Evolutionary conservation across 805 yeast species (phyloP), one percentile per base, ranked within the genome.

Genomic region (Hyphopichia homilentoma): DNA sequence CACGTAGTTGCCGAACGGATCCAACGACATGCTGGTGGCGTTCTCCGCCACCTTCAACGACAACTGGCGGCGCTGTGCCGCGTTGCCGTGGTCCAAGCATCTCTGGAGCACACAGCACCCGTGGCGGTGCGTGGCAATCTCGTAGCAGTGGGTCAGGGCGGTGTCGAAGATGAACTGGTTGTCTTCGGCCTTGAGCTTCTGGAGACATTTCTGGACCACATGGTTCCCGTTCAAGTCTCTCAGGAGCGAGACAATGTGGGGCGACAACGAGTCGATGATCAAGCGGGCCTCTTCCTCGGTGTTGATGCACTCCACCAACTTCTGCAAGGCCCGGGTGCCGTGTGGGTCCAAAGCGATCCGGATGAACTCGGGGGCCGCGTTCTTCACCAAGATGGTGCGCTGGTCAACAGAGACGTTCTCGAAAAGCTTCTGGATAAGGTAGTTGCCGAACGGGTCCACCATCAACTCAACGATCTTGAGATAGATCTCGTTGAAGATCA

Each of bases 401-500:
- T 90, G 94, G 39, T 73, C 81, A 23, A 70, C 68, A 22, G 72
- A 65, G 16, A 88, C 82, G 43, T 79, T 75, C 53, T 89, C 97
- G 43, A 93, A 69, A 35, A 93, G 61, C 57, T 90, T 93, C 60
- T 93, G 98, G 44, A 94, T 77, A 50, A 93, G 67, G 50, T 93
- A 93, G 57, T 93, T 93, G n/a, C 98, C 98, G 65, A 93, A 93
- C 5, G 97, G 96, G 57, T 89, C 96, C 19, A 75, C 75, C 97
- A 93, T 90, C 41, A 93, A 68, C 54, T 87, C 95, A 33, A 85
- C 81, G 36, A 87, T 81, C 45, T 85, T 81, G 22, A 73, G 64
- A 43, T 78, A 75, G 27, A 87, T 84, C 55, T 93, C 96, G 36
- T 77, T 77, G 60, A 87, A 89, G 29, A 93, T 85, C 51, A 79